Base-by-base conservation (phyloP, 768 basidiomycete genomes). In the Terana coerulea region DNA sequence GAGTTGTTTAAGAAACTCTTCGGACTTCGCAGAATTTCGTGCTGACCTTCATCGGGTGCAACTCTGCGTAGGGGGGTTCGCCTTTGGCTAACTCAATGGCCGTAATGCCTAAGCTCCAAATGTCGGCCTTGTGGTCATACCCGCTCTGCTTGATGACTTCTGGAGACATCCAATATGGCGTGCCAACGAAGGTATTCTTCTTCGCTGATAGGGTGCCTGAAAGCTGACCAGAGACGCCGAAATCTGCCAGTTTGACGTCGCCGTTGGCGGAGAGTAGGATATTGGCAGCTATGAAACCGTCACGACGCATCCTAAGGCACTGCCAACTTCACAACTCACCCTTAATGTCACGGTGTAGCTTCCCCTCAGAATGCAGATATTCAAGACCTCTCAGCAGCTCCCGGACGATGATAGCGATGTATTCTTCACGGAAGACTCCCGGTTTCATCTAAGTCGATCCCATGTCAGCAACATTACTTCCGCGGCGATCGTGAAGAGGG, bases 91-190 rank as follows among this genome's bases (percentile, higher is more conserved):
- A 76, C 67, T 99, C 97, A 59, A 98, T 98, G 26, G 93, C 91
- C 6, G 97, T 99, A 60, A 95, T 95, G 12, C 95, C 97, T 56
- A 99, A 72, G 68, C 89, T 92, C 97, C 97, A 99, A 43, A 99
- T 98, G 68, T 99, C 97, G 14, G 97, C 97, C 66, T 98, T 98
- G 67, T 95, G 89, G 62, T 98, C 97, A 69, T 99, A 99, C 3
- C 97, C 97, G 51, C 93, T 95, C 71, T 99, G 97, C 67, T 98
- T 98, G 75, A 99, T 99, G 21, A 98, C 95, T 65, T 99, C 97
- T 5, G 97, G 97, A 6, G 92, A 93, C 97, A 99, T 99, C 97
- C 97, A 99, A 65, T 98, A 99, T 3, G 95, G 95, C 15, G 95
- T 95, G 25, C 92, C 92, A 28, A 95, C 95, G 65, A 95, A 98